These are phyloP conservation scores for Anastatica hierochuntica DNA, from an alignment of 345 rosid species.

Conservation along the genomic window DNA sequence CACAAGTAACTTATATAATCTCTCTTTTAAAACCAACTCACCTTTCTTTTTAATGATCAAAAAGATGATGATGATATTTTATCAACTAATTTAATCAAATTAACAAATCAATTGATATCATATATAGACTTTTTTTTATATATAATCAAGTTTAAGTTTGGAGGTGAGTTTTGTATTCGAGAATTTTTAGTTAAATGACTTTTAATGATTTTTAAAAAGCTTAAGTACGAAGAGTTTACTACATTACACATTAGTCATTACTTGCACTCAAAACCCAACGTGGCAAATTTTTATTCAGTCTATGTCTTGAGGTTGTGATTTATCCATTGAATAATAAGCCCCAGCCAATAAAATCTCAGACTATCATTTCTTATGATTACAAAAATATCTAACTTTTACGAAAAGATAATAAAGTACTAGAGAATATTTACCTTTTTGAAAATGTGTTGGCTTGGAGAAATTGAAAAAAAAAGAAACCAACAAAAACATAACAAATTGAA, in stretches of 20 bases:
- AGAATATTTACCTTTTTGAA: no score
- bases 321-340: constrained; percentile 2
- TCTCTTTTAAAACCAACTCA: neutral
- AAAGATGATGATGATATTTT: no score
- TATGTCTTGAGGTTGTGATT: neutral
- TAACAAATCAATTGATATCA: no score
- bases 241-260: constrained; percentile 10
- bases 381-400: neutral
- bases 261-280: neutral
- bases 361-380: constrained; percentile 7
- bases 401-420: neutral
- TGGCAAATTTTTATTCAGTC: neutral
- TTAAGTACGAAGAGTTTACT: no score
- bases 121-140: no score
- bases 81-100: no score
- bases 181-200: no score
- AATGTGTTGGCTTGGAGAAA: no score
- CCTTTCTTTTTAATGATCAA: no score
- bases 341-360: constrained; percentile 2
- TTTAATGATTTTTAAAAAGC: no score
- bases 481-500: neutral
- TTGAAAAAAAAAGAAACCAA: neutral
- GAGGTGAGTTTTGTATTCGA: no score
- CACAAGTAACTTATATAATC: constrained; percentile 2
- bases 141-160: no score